A percentile compares a stretch with the other conserved stretches of the same genome.
Evolutionary conservation across 2,329 filamentous ascomycete genomes (phyloP).

Genomic region (Fusarium irregulare): DNA sequence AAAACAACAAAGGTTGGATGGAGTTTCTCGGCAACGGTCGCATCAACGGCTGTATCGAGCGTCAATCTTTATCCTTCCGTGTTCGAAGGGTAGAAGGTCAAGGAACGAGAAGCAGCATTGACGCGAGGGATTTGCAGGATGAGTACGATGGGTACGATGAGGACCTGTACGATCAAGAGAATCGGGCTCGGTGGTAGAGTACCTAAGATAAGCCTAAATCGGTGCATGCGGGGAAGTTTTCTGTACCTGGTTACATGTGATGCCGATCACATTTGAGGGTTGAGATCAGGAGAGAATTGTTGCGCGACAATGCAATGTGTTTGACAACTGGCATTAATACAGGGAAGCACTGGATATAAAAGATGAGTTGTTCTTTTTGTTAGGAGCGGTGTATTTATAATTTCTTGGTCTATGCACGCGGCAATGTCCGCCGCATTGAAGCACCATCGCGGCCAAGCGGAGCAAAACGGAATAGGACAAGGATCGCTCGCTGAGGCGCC

Average conservation of each 20-base stretch:
- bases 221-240: conserved; percentile 2
- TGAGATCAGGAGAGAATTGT: neutral
- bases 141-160: conserved; percentile 49
- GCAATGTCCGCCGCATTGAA: conserved; percentile 22
- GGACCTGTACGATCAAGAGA: conserved; percentile 46
- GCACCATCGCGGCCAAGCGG: conserved; percentile 21
- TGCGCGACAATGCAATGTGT: neutral
- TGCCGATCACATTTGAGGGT: conserved; percentile 4
- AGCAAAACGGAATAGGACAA: conserved; percentile 23
- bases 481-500: conserved; percentile 15
- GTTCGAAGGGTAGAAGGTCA: conserved; percentile 43
- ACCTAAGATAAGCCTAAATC: neutral
- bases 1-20: conserved; percentile 48
- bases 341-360: neutral
- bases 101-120: conserved; percentile 47
- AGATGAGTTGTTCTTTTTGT: conserved; percentile 4
- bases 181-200: conserved; percentile 29
- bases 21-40: conserved; percentile 53
- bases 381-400: neutral
- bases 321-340: neutral
- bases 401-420: conserved; percentile 17
- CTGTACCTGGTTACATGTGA: conserved; percentile 14
- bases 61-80: conserved; percentile 46
- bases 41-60: conserved; percentile 49
- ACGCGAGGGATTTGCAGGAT: conserved; percentile 39